Percentiles rank a stretch among this genome's conserved stretches.
Evolutionary conservation across 2,329 filamentous ascomycete species (phyloP).

Genomic region (Whalleya microplaca): DNA sequence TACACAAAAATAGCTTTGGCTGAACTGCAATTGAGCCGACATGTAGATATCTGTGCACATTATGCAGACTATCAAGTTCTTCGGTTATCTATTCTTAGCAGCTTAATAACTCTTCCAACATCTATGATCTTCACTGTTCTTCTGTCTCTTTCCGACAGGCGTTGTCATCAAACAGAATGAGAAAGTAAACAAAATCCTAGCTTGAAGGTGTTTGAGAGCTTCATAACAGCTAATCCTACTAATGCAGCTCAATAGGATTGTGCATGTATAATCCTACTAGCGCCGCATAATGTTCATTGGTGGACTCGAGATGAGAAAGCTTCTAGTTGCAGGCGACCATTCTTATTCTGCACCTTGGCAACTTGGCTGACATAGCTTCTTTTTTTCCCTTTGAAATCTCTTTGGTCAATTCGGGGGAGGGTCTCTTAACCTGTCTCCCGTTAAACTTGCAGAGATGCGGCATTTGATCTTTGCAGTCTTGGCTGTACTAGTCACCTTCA

Average conservation of each 20-base stretch:
- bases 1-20: neutral
- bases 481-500: constrained; percentile 14
- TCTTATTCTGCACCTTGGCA: neutral
- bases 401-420: neutral
- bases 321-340: neutral
- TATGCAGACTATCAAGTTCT: neutral
- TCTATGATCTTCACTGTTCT: neutral
- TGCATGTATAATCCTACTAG: neutral
- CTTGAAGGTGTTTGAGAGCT: neutral
- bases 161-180: neutral
- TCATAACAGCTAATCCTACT: neutral
- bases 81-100: neutral
- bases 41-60: neutral
- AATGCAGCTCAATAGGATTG: neutral
- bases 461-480: constrained; percentile 6
- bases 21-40: neutral
- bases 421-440: neutral
- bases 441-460: neutral
- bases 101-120: neutral
- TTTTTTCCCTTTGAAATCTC: neutral
- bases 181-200: neutral
- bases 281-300: neutral
- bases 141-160: neutral
- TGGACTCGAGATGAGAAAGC: neutral
- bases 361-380: neutral